Percentiles rank a stretch among this genome's conserved stretches.
Conservation (phyloP, 2,329 filamentous ascomycete species). For the Sporothrix inflata region DNA sequence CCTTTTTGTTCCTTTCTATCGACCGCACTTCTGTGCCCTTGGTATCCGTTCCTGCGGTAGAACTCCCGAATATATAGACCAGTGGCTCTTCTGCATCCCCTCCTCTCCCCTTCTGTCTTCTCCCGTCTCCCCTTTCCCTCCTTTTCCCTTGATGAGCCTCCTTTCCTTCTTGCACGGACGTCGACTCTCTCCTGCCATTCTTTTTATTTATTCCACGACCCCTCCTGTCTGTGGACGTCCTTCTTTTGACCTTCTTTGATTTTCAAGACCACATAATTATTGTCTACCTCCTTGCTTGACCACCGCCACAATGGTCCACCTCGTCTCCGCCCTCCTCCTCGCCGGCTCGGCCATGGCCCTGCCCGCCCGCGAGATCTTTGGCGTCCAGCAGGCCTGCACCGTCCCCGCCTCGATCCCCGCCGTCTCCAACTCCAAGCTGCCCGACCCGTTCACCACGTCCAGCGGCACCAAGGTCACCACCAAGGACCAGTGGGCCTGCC, state of each 20-base stretch:
- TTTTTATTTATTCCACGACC: background rate
- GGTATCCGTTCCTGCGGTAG: background rate
- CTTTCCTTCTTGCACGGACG: slow-evolving; percentile 6
- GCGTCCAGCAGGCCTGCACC: slow-evolving; percentile 45
- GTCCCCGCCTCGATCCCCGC: slow-evolving; percentile 42
- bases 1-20: too few species aligned
- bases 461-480: slow-evolving; percentile 50
- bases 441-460: slow-evolving; percentile 53
- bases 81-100: background rate
- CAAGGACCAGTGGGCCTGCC: slow-evolving; percentile 53
- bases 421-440: slow-evolving; percentile 46
- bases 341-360: slow-evolving; percentile 44
- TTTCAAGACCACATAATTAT: background rate
- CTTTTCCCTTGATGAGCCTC: background rate
- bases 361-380: slow-evolving; percentile 44
- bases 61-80: background rate
- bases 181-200: background rate
- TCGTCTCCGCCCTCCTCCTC: slow-evolving; percentile 38
- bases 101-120: too few species aligned
- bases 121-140: background rate
- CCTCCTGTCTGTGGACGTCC: background rate
- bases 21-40: too few species aligned
- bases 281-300: background rate
- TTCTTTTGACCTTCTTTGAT: slow-evolving; percentile 3
- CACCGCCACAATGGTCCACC: slow-evolving; percentile 37